Evolutionary conservation across 108 stramenopile species (phyloP), one percentile per base, ranked within the genome.

Genomic region (Mayamaea pseudoterrestris): DNA sequence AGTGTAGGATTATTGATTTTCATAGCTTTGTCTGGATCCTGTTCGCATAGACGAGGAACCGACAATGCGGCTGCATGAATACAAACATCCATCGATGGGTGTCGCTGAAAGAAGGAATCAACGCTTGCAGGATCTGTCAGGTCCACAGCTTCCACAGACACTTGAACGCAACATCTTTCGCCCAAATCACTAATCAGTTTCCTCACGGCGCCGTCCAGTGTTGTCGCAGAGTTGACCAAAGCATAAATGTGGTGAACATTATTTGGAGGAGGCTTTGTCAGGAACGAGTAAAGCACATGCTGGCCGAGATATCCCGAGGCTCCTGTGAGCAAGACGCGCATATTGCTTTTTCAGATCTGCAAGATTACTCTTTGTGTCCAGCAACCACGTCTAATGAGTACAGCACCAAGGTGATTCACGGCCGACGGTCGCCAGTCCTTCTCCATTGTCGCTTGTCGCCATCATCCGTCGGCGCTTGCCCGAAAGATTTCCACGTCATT

Each of bases 291-390:
- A 26, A 87, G 50, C n/a, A 82, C 31, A 35, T 87, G 80, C 37
- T 87, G 80, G 4, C 85, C 85, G 18, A 87, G 50, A 51, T 73
- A 87, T 20, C 85, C 85, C 8, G 76, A 73, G 0, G 85, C 63
- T 43, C 85, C 85, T 1, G 85, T 87, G 14, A 87, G 42, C 27
- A 82, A 13, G 12, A 72, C 50, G 9, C 51, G 34, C 35, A 45
- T n/a, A n/a, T n/a, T n/a, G n/a, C n/a, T n/a, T n/a, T n/a, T n/a
- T n/a, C n/a, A n/a, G n/a, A n/a, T n/a, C n/a, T n/a, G n/a, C n/a
- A n/a, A n/a, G n/a, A n/a, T n/a, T n/a, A n/a, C n/a, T n/a, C n/a
- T n/a, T n/a, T n/a, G n/a, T n/a, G n/a, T n/a, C n/a, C n/a, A n/a
- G n/a, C n/a, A n/a, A n/a, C n/a, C n/a, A n/a, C n/a, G n/a, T n/a